Evolutionary conservation across 257 asterid species (phyloP).

Genomic region (Datura wrightii): DNA sequence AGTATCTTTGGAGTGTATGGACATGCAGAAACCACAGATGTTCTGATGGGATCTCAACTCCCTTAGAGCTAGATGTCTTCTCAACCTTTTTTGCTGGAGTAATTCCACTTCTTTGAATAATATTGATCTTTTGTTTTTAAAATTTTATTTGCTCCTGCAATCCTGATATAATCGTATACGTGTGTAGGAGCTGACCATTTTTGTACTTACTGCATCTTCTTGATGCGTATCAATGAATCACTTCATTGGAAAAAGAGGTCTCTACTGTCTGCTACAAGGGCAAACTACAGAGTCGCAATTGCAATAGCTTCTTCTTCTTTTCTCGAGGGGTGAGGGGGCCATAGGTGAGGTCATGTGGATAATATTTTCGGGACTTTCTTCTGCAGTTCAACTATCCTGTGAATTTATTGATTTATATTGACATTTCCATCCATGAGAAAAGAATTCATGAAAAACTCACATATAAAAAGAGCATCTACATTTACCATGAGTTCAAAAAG

Average conservation of each 20-base stretch:
- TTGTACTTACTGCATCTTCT: not conserved
- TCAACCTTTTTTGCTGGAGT: not conserved
- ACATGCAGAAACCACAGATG: not conserved
- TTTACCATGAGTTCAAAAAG: not conserved
- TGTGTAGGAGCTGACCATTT: not conserved
- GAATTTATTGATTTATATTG: slow-evolving; percentile 15
- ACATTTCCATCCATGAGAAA: slow-evolving; percentile 11
- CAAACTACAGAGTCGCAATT: not conserved
- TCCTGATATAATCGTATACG: not conserved
- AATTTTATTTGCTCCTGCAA: not conserved
- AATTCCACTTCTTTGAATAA: not conserved
- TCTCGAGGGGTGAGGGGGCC: not conserved
- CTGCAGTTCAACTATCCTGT: not conserved
- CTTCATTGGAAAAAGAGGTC: not conserved
- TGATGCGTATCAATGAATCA: slow-evolving; percentile 10
- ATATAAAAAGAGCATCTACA: not conserved
- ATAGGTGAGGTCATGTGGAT: not conserved
- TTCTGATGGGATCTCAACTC: not conserved
- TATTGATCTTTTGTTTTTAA: not conserved
- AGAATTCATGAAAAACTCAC: not conserved
- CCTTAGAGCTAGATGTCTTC: not conserved
- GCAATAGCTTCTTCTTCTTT: not conserved
- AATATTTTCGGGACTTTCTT: not conserved
- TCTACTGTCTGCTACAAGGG: not conserved
- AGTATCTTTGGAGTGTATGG: not conserved